Evolutionary conservation across 495 filamentous ascomycete species (phyloP), one percentile per base, ranked within the genome.

Genomic region (Neurospora tetraspora): DNA sequence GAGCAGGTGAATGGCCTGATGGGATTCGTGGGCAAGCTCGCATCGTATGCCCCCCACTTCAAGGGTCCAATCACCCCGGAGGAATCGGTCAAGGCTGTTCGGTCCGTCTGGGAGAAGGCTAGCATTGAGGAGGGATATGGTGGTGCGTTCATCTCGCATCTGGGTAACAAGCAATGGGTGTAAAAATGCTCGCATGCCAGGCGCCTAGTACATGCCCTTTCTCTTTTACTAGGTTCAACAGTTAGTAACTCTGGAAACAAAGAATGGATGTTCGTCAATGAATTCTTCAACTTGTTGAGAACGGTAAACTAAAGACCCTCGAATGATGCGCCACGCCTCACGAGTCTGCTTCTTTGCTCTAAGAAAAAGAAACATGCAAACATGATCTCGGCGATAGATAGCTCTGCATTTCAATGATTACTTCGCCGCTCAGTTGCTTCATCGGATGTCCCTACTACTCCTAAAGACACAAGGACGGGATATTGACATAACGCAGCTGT

Each of bases 71-170:
- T 79, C 7, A 81, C 81, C 3, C 77, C 84, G 0, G 79, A 85
- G 16, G 81, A 84, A 39, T 81, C 87, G 1, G 79, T 89, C 10
- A 76, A 70, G 11, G 68, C 69, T 68, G 72, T 88, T 1, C 71
- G 78, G 68, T 76, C 79, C 3, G 78, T 85, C 7, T 77, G 81
- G 47, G 78, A 87, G 14, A 85, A 79, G 6, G 78, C 84, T 14
- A 86, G 80, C 39, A 78, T 89, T 7, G 83, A 86, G 69, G 78
- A 78, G 43, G 86, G 86, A 4, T 59, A 85, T 73, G 86, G 81
- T 9, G 89, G 89, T 5, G 73, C 81, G 0, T 88, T 87, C 75
- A 39, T 90, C 0, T 89, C 87, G 7, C 88, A 90, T 38, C 74
- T 79, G 71, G 87, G 88, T 7, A 88, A 84, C 70, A 86, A 87